phyloP scores from a whole-genome alignment of 805 yeast species.

The Pichia californica region DNA sequence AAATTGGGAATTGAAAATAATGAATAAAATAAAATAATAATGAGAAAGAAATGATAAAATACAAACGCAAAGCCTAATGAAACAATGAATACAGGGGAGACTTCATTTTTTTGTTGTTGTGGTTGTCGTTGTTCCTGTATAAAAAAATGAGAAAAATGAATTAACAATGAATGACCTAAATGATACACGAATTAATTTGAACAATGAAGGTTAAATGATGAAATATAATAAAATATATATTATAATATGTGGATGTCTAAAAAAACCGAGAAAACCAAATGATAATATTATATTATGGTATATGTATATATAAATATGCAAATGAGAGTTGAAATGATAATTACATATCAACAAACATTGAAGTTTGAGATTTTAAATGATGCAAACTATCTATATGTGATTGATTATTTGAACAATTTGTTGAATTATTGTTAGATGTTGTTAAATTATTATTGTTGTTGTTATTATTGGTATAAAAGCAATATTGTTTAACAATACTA shows the following conservation, averaged over 20 bases:
- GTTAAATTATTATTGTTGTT: background rate
- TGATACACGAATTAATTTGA: too few species aligned
- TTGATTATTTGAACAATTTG: background rate
- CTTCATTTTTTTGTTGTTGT: too few species aligned
- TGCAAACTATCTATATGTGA: background rate
- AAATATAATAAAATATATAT: background rate
- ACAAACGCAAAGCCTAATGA: background rate
- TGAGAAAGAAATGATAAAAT: background rate
- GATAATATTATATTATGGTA: too few species aligned
- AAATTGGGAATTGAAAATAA: too few species aligned
- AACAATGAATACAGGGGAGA: background rate
- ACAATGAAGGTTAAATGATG: too few species aligned
- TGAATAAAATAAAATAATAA: background rate
- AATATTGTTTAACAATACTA: conserved; percentile 7
- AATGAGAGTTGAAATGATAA: background rate
- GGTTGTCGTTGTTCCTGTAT: too few species aligned
- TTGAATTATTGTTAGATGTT: background rate
- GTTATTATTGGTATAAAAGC: conserved; percentile 5
- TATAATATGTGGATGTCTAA: background rate
- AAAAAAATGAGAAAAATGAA: too few species aligned
- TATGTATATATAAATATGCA: too few species aligned
- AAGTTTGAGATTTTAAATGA: background rate
- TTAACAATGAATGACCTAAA: too few species aligned
- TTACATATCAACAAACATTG: background rate
- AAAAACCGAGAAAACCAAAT: background rate